phyloP scores from a whole-genome alignment of 2,329 filamentous ascomycete genomes.

The Chaetomium olivaceum region DNA sequence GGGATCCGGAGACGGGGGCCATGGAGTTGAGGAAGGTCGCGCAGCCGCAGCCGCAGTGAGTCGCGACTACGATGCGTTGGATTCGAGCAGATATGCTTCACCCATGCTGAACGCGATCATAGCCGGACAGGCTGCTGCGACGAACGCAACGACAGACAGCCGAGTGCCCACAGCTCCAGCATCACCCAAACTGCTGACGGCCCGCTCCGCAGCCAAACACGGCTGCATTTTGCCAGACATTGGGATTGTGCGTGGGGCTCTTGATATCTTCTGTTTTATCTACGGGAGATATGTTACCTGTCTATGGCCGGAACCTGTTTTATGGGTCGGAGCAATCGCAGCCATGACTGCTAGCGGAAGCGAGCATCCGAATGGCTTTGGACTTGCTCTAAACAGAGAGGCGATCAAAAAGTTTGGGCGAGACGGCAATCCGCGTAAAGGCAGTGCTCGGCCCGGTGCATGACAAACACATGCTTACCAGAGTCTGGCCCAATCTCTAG shows the following conservation, averaged over 20 bases:
- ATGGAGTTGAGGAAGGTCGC: constrained; percentile 88
- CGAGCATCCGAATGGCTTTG: neutral
- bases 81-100: neutral
- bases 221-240: constrained; percentile 4
- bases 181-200: neutral
- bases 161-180: neutral
- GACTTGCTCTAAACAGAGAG: neutral
- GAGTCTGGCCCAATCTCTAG: constrained; percentile 7
- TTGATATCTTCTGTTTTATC: neutral
- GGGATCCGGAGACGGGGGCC: constrained; percentile 74
- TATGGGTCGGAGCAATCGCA: no score
- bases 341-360: neutral
- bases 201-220: neutral
- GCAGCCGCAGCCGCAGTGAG: constrained; percentile 63
- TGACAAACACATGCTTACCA: constrained; percentile 17
- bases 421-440: neutral
- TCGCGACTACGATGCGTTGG: neutral
- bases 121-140: neutral
- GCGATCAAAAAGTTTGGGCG: neutral
- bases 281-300: neutral
- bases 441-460: constrained; percentile 14
- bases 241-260: neutral
- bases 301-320: no score
- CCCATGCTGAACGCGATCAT: neutral
- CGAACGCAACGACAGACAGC: neutral